Evolutionary conservation across 1,139 yeast genomes (phyloP).

Genomic region (Debaryomyces sp.): DNA sequence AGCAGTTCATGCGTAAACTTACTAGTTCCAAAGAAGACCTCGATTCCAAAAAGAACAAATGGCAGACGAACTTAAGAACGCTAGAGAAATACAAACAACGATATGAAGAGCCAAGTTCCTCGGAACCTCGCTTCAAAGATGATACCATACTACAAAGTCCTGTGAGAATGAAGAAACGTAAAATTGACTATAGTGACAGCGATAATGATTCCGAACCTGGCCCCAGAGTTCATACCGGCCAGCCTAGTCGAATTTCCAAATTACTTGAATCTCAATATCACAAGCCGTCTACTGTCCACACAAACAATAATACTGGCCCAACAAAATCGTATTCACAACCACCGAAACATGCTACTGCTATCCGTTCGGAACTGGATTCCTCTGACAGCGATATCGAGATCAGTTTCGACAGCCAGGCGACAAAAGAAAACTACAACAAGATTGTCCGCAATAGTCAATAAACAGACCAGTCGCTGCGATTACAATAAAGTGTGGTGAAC

Average conservation of each 20-base stretch:
- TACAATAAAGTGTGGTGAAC: not conserved
- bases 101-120: constrained; percentile 2
- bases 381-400: constrained; percentile 9
- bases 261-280: not conserved
- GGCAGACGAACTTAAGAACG: constrained; percentile 24
- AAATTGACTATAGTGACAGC: constrained; percentile 11
- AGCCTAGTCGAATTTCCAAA: not conserved
- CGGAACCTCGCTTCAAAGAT: not conserved
- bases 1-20: constrained; percentile 21
- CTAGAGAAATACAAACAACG: constrained; percentile 21
- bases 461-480: not conserved
- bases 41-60: constrained; percentile 19
- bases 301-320: not conserved
- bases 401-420: not conserved
- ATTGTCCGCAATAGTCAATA: not conserved
- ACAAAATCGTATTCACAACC: not conserved
- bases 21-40: constrained; percentile 22
- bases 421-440: constrained; percentile 3
- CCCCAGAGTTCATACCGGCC: not conserved
- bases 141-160: constrained; percentile 4
- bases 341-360: not conserved
- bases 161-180: constrained; percentile 7
- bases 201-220: constrained; percentile 1
- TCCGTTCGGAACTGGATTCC: not conserved
- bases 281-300: not conserved